These are phyloP conservation scores for Gomphus sp. DNA, from an alignment of 1,284 basidiomycete genomes.

Conservation along the genomic window DNA sequence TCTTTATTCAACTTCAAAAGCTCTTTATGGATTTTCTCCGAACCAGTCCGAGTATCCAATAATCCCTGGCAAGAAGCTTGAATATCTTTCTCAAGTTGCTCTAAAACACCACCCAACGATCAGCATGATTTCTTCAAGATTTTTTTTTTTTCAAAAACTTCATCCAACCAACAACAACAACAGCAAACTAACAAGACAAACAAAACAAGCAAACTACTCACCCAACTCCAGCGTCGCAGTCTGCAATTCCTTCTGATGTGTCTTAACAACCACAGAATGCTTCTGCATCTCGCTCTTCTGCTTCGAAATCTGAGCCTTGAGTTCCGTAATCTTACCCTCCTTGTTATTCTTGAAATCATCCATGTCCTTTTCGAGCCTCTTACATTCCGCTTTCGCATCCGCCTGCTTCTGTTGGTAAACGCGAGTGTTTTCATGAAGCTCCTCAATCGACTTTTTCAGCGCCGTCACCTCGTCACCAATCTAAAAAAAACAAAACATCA, in stretches of 20 bases:
- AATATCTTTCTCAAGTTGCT: conserved; percentile 82
- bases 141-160: too few species aligned
- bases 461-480: conserved; percentile 76
- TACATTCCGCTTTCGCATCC: conserved; percentile 68
- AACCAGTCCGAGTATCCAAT: conserved; percentile 48
- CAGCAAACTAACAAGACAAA: too few species aligned
- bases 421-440: conserved; percentile 59
- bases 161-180: background rate
- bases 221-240: conserved; percentile 82
- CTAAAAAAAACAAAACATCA: conserved; percentile 29
- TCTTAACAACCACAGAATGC: conserved; percentile 75
- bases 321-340: conserved; percentile 91
- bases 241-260: conserved; percentile 82
- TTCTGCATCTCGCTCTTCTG: conserved; percentile 80
- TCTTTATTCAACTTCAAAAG: conserved; percentile 51
- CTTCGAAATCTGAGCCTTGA: conserved; percentile 81
- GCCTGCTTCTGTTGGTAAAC: conserved; percentile 71
- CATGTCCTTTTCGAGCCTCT: conserved; percentile 93
- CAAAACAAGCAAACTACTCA: conserved; percentile 26
- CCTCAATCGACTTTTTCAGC: conserved; percentile 56
- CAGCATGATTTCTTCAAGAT: too few species aligned
- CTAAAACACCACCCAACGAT: conserved; percentile 23
- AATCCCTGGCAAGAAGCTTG: conserved; percentile 48
- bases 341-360: conserved; percentile 98
- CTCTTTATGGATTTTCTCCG: conserved; percentile 56